Base-by-base conservation (phyloP, 441 rosid species). In the Isatis lusitanica region DNA sequence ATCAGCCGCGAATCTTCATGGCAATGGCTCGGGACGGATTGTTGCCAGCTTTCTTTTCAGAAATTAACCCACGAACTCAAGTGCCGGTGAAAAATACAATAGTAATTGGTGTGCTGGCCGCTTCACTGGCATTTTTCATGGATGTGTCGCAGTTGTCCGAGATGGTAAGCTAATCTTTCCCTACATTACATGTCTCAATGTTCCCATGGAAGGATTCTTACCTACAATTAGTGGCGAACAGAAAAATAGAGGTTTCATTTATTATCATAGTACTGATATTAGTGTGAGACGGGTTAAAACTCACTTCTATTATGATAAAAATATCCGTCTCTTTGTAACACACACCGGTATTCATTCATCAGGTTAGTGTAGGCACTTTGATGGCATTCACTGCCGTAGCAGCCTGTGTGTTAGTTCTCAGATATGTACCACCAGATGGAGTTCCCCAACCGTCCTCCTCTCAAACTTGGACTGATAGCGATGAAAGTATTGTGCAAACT, bases 1-100 rank as follows among this genome's bases (percentile, higher is more conserved):
- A 80, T 55, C 84, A 92, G 96, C 97, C 97, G 28, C 85, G 96
- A 61, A 85, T 90, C 57, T 86, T 92, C 65, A 90, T 92, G 97
- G 97, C 97, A 71, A 92, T 92, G 97, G 91, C 96, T 69, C 84
- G 97, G 74, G 97, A 92, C 77, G 97, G 97, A 75, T 80, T 92
- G 76, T 79, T 90, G 58, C 97, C 97, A 56, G 77, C 92, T 60
- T 88, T 92, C 79, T 92, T 92, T 80, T 83, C 94, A 16, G 96
- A 92, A 70, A 84, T 92, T 62, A 85, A 63, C 74, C 82, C 81
- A 64, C 79, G 57, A 62, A 88, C 96, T 40, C 92, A 88, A 75
- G 92, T 92, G 77, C 97, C 97, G 30, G 84, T 90, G 70, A 92
- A 90, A 82, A 88, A 90, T 83, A 92, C 97, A 18, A 72, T 92